Percentiles rank a stretch among this genome's conserved stretches.
phyloP scores from a whole-genome alignment of 2,329 filamentous ascomycete species.

The Penicillium aurantiogriseum region DNA sequence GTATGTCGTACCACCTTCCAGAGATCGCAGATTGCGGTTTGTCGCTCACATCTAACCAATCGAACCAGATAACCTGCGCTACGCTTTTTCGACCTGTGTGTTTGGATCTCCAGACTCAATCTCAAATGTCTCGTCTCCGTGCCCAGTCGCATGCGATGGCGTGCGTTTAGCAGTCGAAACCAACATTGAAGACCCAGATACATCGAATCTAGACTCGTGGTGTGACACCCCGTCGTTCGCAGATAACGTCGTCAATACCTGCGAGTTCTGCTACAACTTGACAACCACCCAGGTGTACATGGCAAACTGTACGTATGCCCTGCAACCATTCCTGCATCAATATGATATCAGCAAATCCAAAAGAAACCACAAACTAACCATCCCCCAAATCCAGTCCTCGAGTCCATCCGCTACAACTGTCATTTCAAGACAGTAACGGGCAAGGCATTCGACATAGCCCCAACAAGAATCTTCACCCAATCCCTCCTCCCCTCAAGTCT shows the following conservation, averaged over 20 bases:
- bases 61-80: slow-evolving; percentile 46
- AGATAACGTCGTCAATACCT: slow-evolving; percentile 43
- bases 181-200: slow-evolving; percentile 30
- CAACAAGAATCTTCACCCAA: slow-evolving; percentile 43
- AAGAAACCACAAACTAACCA: slow-evolving; percentile 4
- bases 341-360: neutral
- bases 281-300: slow-evolving; percentile 42
- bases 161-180: slow-evolving; percentile 35
- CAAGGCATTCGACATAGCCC: slow-evolving; percentile 40
- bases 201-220: slow-evolving; percentile 36
- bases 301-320: slow-evolving; percentile 44
- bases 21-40: neutral
- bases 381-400: slow-evolving; percentile 36
- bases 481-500: slow-evolving; percentile 37
- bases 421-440: slow-evolving; percentile 38
- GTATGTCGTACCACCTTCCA: slow-evolving; percentile 32
- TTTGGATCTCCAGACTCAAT: slow-evolving; percentile 40
- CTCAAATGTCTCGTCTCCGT: slow-evolving; percentile 44
- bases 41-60: neutral
- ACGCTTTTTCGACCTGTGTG: slow-evolving; percentile 44
- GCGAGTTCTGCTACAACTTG: slow-evolving; percentile 45
- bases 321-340: neutral
- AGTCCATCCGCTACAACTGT: slow-evolving; percentile 48
- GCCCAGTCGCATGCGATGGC: slow-evolving; percentile 43
- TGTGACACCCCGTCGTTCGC: slow-evolving; percentile 40